Conservation (phyloP, 78 protist genomes). For the Cavenderia fasciculata region DNA sequence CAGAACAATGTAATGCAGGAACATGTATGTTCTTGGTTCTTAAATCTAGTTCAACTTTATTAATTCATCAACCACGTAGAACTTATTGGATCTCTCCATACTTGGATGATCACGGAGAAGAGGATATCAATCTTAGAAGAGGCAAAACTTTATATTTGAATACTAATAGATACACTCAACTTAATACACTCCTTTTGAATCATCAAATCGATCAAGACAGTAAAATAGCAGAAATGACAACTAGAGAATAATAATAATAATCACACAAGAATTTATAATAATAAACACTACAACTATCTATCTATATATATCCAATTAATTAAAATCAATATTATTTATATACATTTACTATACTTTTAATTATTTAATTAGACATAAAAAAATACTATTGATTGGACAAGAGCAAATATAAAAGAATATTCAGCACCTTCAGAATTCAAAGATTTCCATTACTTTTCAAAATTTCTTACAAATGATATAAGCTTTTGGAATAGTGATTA, state of each 20-base stretch:
- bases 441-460: too few relatives aligned
- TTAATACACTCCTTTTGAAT: constrained; percentile 30
- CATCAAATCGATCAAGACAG: constrained; percentile 81
- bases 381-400: too few relatives aligned
- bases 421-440: too few relatives aligned
- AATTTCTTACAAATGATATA: too few relatives aligned
- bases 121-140: constrained; percentile 71
- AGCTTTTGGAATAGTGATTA: too few relatives aligned
- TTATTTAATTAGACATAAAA: too few relatives aligned
- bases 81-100: constrained; percentile 73
- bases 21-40: constrained; percentile 55
- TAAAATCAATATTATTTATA: too few relatives aligned
- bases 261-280: too few relatives aligned
- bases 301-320: too few relatives aligned
- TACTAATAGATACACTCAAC: constrained; percentile 55
- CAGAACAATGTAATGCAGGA: constrained; percentile 68
- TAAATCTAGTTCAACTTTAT: constrained; percentile 49
- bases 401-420: too few relatives aligned
- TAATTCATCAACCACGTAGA: constrained; percentile 67
- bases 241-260: constrained; percentile 49
- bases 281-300: too few relatives aligned
- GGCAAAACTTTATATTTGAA: constrained; percentile 69
- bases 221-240: constrained; percentile 53
- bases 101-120: constrained; percentile 82
- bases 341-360: too few relatives aligned